A percentile compares a stretch with the other conserved stretches of the same genome.
phyloP scores from a whole-genome alignment of 257 asterid species.

The Nemophila menziesii region DNA sequence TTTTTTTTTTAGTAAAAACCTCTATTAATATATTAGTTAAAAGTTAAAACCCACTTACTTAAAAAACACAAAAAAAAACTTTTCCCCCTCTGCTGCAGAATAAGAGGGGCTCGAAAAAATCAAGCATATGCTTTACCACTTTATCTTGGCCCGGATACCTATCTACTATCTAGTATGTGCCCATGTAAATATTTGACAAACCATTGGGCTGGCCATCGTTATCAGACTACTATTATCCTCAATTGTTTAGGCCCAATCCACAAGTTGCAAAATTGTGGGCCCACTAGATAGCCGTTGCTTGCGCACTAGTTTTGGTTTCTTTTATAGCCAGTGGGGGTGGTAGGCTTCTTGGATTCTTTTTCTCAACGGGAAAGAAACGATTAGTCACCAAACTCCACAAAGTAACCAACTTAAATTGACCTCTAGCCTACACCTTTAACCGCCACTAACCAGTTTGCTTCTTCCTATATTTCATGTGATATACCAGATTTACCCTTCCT shows the following conservation, averaged over 20 bases:
- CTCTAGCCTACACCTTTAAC: slow-evolving; percentile 25
- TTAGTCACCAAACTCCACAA: slow-evolving; percentile 31
- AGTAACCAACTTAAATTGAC: slow-evolving; percentile 40
- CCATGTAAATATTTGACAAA: no score
- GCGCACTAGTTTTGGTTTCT: slow-evolving; percentile 9
- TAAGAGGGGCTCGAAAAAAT: no score
- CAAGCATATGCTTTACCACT: no score
- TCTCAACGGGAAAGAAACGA: slow-evolving; percentile 39
- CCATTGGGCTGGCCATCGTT: not conserved
- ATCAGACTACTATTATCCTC: not conserved
- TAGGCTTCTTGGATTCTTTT: slow-evolving; percentile 43
- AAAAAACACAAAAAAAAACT: no score
- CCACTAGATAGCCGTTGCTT: slow-evolving; percentile 34
- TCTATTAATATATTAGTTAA: no score
- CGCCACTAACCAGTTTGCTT: slow-evolving; percentile 12
- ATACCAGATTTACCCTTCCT: slow-evolving; percentile 17
- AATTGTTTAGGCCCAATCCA: not conserved
- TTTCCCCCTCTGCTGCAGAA: no score
- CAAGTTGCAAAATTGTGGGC: slow-evolving; percentile 4
- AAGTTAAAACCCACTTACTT: no score
- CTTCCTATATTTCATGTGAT: slow-evolving; percentile 4
- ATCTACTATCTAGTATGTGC: no score
- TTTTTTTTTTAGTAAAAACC: no score
- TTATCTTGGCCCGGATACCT: no score
- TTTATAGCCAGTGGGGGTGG: slow-evolving; percentile 26